Evolutionary conservation across 208 protist genomes (phyloP).

Genomic region (Plasmodiophora brassicae): DNA sequence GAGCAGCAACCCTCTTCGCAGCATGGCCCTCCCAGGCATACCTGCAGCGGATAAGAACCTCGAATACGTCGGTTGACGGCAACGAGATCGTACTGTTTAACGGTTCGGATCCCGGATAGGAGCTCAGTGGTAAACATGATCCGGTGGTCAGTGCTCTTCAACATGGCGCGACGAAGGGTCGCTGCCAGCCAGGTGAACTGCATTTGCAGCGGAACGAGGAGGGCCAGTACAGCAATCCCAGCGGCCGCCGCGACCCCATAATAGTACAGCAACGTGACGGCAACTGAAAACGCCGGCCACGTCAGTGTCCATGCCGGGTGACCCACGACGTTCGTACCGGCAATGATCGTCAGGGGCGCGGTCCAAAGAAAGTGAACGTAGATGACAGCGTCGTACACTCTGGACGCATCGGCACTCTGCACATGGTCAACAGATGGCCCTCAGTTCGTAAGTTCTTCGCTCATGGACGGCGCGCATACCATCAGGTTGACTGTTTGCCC

Average conservation of each 20-base stretch:
- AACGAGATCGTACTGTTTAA: slow-evolving; percentile 22
- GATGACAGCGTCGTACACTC: background rate
- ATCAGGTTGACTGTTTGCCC: slow-evolving; percentile 13
- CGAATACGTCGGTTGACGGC: background rate
- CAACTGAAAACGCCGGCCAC: background rate
- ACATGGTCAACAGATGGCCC: no score
- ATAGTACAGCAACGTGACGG: background rate
- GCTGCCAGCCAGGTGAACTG: background rate
- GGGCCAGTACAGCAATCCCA: background rate
- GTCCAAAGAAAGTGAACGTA: background rate
- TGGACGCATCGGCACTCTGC: background rate
- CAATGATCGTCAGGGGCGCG: background rate
- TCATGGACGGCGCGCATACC: no score
- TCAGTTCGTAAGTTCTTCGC: no score
- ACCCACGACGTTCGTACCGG: background rate
- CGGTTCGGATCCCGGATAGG: background rate
- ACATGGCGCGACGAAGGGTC: background rate
- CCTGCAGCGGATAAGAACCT: background rate
- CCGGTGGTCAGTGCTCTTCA: background rate
- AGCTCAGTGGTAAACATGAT: slow-evolving; percentile 9
- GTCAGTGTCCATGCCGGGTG: background rate
- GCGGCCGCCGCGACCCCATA: background rate
- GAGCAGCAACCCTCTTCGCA: background rate
- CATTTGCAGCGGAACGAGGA: background rate
- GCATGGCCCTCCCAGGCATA: background rate